A percentile compares a stretch with the other conserved stretches of the same genome.
Evolutionary conservation across 805 yeast species (phyloP).

Genomic region (Priceomyces haplophilus): DNA sequence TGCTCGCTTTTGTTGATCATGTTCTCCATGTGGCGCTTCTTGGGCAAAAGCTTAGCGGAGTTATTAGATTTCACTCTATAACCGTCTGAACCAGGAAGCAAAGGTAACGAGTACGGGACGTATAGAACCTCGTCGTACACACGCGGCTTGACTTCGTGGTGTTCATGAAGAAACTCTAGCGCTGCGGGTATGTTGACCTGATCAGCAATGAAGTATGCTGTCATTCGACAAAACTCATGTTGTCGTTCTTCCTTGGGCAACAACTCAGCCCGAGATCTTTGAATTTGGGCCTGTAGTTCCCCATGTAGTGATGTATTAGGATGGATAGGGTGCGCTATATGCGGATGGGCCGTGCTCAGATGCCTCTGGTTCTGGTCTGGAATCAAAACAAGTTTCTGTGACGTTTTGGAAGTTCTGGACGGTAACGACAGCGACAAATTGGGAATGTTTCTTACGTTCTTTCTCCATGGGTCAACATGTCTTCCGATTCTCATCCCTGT

Average conservation of each 20-base stretch:
- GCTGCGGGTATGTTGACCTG: constrained; percentile 66
- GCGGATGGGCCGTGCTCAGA: constrained; percentile 13
- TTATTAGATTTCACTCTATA: constrained; percentile 71
- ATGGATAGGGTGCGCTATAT: constrained; percentile 4
- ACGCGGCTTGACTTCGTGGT: constrained; percentile 84
- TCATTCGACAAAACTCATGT: constrained; percentile 72
- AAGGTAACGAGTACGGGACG: constrained; percentile 83
- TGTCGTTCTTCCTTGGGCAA: constrained; percentile 59
- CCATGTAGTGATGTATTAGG: constrained; percentile 10
- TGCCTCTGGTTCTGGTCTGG: constrained; percentile 53
- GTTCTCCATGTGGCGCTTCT: constrained; percentile 62
- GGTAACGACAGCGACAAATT: constrained; percentile 57
- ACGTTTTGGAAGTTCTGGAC: constrained; percentile 76
- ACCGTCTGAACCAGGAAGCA: constrained; percentile 80
- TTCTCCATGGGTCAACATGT: constrained; percentile 8
- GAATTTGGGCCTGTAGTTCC: constrained; percentile 29
- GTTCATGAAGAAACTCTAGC: constrained; percentile 57
- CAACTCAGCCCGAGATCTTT: constrained; percentile 50
- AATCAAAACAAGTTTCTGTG: constrained; percentile 81
- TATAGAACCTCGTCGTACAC: constrained; percentile 90
- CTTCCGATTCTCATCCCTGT: constrained; percentile 7
- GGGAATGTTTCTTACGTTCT: constrained; percentile 48
- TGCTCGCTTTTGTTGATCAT: constrained; percentile 78
- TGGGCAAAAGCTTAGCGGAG: constrained; percentile 41
- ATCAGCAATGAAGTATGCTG: constrained; percentile 89